These are phyloP conservation scores for Solanum peruvianum DNA, from an alignment of 257 asterid genomes.

Conservation along the genomic window DNA sequence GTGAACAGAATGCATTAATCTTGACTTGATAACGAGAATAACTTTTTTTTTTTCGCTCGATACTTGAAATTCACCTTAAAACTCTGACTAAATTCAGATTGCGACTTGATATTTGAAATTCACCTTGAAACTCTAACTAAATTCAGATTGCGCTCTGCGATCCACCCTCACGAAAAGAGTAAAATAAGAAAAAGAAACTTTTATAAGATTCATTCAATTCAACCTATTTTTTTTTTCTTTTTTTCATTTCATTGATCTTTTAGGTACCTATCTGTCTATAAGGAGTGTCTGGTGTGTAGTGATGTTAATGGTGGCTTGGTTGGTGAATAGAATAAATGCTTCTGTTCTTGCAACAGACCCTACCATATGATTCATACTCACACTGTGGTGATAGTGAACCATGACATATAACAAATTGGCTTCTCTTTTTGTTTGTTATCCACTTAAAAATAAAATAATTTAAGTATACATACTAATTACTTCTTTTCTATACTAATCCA, in stretches of 20 bases:
- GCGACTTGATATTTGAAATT: too few relatives aligned
- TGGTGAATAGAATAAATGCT: conserved; percentile 54
- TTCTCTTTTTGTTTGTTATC: conserved; percentile 19
- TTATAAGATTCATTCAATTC: neutral
- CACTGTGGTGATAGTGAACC: conserved; percentile 6
- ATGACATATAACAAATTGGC: conserved; percentile 28
- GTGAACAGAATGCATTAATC: too few relatives aligned
- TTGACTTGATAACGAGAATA: too few relatives aligned
- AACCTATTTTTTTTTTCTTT: neutral
- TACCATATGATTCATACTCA: conserved; percentile 1
- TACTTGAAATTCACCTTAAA: too few relatives aligned
- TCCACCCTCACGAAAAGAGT: neutral
- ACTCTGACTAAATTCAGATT: too few relatives aligned
- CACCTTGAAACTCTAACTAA: too few relatives aligned
- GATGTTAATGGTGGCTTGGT: conserved; percentile 14
- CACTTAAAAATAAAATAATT: neutral
- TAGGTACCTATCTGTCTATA: neutral
- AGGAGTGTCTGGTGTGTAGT: neutral
- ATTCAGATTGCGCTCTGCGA: too few relatives aligned
- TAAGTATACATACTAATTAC: neutral
- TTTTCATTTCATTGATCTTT: neutral
- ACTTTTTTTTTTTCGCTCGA: too few relatives aligned
- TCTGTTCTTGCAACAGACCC: conserved; percentile 8
- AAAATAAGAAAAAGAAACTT: neutral
- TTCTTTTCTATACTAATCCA: neutral